Evolutionary conservation across 768 basidiomycete genomes (phyloP).

Genomic region (Leccinum ochraceum): DNA sequence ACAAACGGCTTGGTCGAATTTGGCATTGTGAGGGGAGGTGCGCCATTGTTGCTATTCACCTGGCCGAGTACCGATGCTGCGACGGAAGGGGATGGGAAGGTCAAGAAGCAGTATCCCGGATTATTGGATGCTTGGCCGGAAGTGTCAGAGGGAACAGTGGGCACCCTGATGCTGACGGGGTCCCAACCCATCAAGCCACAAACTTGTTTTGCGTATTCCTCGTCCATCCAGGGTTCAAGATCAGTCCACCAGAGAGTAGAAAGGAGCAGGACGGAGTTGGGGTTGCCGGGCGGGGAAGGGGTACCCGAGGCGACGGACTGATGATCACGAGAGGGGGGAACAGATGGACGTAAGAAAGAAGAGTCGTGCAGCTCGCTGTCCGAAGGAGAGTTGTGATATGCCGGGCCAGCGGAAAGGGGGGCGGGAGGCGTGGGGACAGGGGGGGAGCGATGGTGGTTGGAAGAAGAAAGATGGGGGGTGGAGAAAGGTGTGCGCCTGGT

Average conservation of each 20-base stretch:
- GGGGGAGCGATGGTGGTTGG: conserved; percentile 48
- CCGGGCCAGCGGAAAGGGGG: conserved; percentile 15
- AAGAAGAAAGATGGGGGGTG: conserved; percentile 36
- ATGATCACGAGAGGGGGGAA: conserved; percentile 21
- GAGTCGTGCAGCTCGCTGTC: conserved; percentile 26
- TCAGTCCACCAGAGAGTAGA: conserved; percentile 85
- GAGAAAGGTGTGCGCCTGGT: conserved; percentile 35
- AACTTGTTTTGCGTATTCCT: conserved; percentile 90
- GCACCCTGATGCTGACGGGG: conserved; percentile 69
- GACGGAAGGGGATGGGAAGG: conserved; percentile 71
- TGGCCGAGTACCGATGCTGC: conserved; percentile 72
- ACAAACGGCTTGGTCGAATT: conserved; percentile 83
- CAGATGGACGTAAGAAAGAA: conserved; percentile 15
- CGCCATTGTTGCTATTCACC: conserved; percentile 49
- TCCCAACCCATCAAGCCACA: conserved; percentile 89
- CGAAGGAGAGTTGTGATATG: conserved; percentile 18
- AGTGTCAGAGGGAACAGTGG: conserved; percentile 57
- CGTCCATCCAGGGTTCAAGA: conserved; percentile 96
- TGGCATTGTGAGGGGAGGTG: conserved; percentile 68
- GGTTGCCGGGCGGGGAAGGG: conserved; percentile 28
- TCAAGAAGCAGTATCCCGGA: conserved; percentile 85
- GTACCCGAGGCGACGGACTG: conserved; percentile 15
- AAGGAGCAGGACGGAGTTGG: conserved; percentile 39
- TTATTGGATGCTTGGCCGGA: conserved; percentile 74
- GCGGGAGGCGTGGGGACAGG: conserved; percentile 31